Percentiles rank a stretch among this genome's conserved stretches.
phyloP scores from a whole-genome alignment of 192 early-diverging fungal species.

The Oehlia diaphana region DNA sequence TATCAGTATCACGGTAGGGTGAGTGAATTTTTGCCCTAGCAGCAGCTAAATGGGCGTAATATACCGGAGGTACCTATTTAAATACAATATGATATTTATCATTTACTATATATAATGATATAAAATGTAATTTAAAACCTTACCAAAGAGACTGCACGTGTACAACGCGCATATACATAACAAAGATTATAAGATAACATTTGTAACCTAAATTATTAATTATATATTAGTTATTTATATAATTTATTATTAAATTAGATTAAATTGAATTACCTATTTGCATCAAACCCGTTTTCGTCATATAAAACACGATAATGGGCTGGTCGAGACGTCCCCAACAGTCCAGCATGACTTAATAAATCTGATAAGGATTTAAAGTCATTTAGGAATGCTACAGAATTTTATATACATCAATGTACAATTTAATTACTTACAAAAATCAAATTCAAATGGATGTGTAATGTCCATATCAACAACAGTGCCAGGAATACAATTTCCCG shows the following conservation, averaged over 20 bases:
- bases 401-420: not conserved
- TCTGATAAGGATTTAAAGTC: constrained; percentile 27
- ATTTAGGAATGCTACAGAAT: not conserved
- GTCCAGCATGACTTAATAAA: constrained; percentile 84
- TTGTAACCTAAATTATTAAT: constrained; percentile 53
- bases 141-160: constrained; percentile 78
- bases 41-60: constrained; percentile 92
- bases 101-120: not conserved
- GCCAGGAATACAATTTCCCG: constrained; percentile 82
- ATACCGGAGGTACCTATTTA: constrained; percentile 70
- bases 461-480: constrained; percentile 75
- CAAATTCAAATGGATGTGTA: constrained; percentile 78
- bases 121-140: not conserved
- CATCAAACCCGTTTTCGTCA: constrained; percentile 80
- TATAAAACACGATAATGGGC: constrained; percentile 90
- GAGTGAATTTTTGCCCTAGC: constrained; percentile 71
- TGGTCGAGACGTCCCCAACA: constrained; percentile 90
- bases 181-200: constrained; percentile 90
- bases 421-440: constrained; percentile 65
- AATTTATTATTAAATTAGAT: too few relatives aligned
- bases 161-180: constrained; percentile 89
- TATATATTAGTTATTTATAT: too few relatives aligned
- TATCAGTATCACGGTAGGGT: constrained; percentile 23
- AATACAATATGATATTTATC: too few relatives aligned
- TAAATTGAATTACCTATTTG: constrained; percentile 44